phyloP scores from a whole-genome alignment of 129 eudicot species.

The Dittrichia graveolens region DNA sequence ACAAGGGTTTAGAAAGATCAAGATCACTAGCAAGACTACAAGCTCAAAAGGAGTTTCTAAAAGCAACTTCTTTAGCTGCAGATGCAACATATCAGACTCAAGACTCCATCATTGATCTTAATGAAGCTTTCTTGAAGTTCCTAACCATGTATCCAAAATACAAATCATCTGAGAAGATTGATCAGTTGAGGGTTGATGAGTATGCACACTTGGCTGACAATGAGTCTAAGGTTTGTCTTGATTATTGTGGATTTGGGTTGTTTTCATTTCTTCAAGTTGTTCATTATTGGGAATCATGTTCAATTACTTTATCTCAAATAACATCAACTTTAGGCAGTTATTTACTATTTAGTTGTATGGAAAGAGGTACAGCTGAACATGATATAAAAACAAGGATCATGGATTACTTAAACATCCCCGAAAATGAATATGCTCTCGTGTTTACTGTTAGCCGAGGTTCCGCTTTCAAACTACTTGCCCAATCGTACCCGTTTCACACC shows the following conservation, averaged over 20 bases:
- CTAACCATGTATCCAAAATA: constrained; percentile 87
- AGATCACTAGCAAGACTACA: constrained; percentile 77
- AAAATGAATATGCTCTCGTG: constrained; percentile 85
- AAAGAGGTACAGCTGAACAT: constrained; percentile 71
- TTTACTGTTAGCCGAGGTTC: constrained; percentile 96
- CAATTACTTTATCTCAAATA: constrained; percentile 77
- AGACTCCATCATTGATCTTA: constrained; percentile 58
- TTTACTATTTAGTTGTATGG: constrained; percentile 83
- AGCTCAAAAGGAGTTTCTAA: constrained; percentile 86
- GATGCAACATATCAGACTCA: constrained; percentile 65
- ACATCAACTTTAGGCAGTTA: constrained; percentile 72
- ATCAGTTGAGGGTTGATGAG: constrained; percentile 76
- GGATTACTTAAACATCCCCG: constrained; percentile 96
- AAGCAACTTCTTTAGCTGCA: constrained; percentile 92
- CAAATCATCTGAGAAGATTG: constrained; percentile 76
- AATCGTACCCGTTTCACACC: constrained; percentile 82
- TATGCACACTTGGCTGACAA: constrained; percentile 62
- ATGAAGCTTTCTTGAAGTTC: constrained; percentile 71
- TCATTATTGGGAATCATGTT: constrained; percentile 77
- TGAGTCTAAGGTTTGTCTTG: constrained; percentile 90
- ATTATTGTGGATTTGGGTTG: constrained; percentile 93
- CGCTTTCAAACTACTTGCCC: constrained; percentile 84
- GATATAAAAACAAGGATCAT: constrained; percentile 80
- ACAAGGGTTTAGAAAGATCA: constrained; percentile 74
- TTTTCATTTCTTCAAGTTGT: constrained; percentile 83